Base-by-base conservation (phyloP, 2,329 filamentous ascomycete species). In the Cordyceps fumosorosea region DNA sequence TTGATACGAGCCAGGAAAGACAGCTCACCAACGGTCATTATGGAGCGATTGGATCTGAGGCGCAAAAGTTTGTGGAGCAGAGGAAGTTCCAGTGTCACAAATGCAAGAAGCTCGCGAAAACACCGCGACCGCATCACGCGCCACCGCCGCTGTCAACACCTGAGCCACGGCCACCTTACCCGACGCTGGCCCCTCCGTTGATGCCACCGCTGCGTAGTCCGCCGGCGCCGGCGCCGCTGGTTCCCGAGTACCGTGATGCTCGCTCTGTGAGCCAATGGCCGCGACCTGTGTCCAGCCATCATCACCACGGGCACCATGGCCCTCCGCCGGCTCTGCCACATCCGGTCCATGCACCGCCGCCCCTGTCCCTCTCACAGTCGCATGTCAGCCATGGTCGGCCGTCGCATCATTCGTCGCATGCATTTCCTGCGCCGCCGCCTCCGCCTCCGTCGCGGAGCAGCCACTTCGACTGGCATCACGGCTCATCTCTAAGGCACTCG, bases 41-140 rank as follows among this genome's bases (percentile, higher is more conserved):
- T 32, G 81, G 79, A 50, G 74, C 71, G 48, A 74, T 84, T 58
- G 81, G 83, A 53, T 76, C 76, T n/a, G 83, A 86, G 68, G 83
- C 82, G 7, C 78, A 80, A 67, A 84, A 81, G 70, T 86, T 85
- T 69, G 76, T 84, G 50, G 80, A 83, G 60, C 84, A 86, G 66
- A 78, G 82, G 34, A 82, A 80, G 64, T 88, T 85, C 66, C 88
- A 91, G 73, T 93, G 89, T 68, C 89, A 93, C 74, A 89, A 90
- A 72, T 93, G 89, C 70, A 81, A 79, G 66, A 87, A 84, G 70
- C 72, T 74, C 34, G 81, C 81, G 62, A 79, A 78, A 29, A 77
- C 80, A 59, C 76, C 81, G 66, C 68, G 69, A 26, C 65, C 71
- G 12, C 69, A 71, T 20, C 62, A 63, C 11, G 63, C 66, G 48